Percentiles rank a stretch among this genome's conserved stretches.
These are phyloP conservation scores for Rhynchospora breviuscula DNA, from an alignment of 176 grass and related monocot genomes.

Conservation along the genomic window DNA sequence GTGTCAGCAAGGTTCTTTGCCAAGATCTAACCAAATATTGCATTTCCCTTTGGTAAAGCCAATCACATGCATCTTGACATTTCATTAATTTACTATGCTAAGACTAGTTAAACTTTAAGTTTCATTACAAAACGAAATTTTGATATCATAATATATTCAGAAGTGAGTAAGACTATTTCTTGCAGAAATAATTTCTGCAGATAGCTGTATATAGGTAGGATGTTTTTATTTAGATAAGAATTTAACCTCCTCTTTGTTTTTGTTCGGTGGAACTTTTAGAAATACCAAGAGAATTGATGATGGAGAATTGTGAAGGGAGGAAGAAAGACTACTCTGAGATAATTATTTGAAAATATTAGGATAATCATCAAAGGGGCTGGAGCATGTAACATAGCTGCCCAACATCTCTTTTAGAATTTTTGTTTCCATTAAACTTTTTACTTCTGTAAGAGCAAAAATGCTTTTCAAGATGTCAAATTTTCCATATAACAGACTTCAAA, in stretches of 20 bases:
- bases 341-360: neutral
- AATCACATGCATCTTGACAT: neutral
- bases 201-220: neutral
- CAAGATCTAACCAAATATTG: conserved; percentile 84
- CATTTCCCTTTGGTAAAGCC: conserved; percentile 36
- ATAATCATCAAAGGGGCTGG: neutral
- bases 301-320: conserved; percentile 24
- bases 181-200: too few relatives aligned
- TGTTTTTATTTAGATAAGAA: neutral
- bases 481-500: neutral
- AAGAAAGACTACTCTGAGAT: neutral
- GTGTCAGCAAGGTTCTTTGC: conserved; percentile 62
- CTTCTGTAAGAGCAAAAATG: neutral
- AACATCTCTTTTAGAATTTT: neutral
- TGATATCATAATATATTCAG: too few relatives aligned
- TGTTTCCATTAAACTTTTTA: conserved; percentile 10
- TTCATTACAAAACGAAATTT: neutral
- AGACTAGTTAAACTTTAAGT: neutral
- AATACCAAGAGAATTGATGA: neutral
- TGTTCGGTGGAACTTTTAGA: neutral
- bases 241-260: conserved; percentile 1
- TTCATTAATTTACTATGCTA: neutral
- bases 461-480: neutral
- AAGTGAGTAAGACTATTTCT: too few relatives aligned
- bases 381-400: neutral